Conservation (phyloP, 1,284 basidiomycete species). For the Fomitopsis pinicola region DNA sequence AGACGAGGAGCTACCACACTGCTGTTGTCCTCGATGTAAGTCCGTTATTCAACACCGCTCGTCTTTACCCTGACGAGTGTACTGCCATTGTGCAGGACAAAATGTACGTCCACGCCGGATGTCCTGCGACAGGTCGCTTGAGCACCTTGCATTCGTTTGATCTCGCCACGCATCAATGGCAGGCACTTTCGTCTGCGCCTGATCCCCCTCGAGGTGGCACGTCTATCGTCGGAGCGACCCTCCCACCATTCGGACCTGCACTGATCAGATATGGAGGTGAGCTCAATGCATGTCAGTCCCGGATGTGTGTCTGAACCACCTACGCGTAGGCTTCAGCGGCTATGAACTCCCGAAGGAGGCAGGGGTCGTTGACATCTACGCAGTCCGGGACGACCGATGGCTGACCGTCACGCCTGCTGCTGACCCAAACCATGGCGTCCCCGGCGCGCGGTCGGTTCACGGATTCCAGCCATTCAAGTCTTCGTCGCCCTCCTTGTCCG, state of each 20-base stretch:
- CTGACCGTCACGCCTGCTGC: conserved; percentile 16
- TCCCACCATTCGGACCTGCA: conserved; percentile 2
- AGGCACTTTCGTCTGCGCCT: conserved; percentile 31
- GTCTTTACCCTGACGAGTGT: background rate
- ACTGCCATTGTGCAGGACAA: conserved; percentile 21
- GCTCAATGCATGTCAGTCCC: background rate
- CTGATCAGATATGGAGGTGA: conserved; percentile 20
- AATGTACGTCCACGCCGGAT: conserved; percentile 41
- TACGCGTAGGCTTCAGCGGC: conserved; percentile 27
- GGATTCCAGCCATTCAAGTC: conserved; percentile 21
- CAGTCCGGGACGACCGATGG: conserved; percentile 21
- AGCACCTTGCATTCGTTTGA: conserved; percentile 33
- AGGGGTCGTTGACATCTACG: conserved; percentile 26
- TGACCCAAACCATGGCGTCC: conserved; percentile 18
- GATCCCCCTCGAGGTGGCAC: conserved; percentile 35
- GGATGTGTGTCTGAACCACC: background rate
- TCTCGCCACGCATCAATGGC: conserved; percentile 28
- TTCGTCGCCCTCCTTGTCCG: conserved; percentile 3
- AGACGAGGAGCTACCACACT: conserved; percentile 28
- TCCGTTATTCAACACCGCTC: background rate
- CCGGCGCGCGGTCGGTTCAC: conserved; percentile 26
- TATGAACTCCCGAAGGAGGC: conserved; percentile 25
- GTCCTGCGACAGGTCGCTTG: conserved; percentile 32
- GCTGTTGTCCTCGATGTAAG: conserved; percentile 19
- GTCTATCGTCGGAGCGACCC: conserved; percentile 19